Percentiles rank a stretch among this genome's conserved stretches.
Evolutionary conservation across 257 asterid species (phyloP).

Genomic region (Perilla frutescens): DNA sequence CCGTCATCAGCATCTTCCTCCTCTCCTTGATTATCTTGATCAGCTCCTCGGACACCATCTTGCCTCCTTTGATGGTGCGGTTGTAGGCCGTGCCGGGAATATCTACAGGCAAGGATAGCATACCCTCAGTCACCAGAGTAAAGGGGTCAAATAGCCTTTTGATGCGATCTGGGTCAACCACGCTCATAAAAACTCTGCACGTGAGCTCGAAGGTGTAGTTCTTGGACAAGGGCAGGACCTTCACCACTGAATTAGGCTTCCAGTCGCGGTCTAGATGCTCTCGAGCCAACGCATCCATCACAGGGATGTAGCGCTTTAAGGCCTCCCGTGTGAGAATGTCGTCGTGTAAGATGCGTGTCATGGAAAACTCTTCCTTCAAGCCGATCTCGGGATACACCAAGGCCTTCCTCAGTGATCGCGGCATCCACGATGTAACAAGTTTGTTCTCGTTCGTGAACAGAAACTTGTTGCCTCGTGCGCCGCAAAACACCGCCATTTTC

Average conservation of each 20-base stretch:
- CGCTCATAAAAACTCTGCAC: slow-evolving; percentile 44
- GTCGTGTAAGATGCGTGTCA: neutral
- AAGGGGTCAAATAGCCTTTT: slow-evolving; percentile 34
- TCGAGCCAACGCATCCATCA: slow-evolving; percentile 56
- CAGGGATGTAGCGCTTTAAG: neutral
- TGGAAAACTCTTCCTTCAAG: neutral
- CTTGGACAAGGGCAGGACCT: slow-evolving; percentile 46
- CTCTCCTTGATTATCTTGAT: slow-evolving; percentile 54
- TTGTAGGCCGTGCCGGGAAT: slow-evolving; percentile 24
- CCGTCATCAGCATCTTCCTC: slow-evolving; percentile 32
- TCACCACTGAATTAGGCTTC: slow-evolving; percentile 33
- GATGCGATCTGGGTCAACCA: slow-evolving; percentile 43
- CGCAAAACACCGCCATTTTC: slow-evolving; percentile 44
- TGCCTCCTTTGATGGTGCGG: slow-evolving; percentile 56
- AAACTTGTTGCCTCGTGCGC: no score
- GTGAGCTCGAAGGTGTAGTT: slow-evolving; percentile 42
- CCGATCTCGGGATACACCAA: slow-evolving; percentile 46
- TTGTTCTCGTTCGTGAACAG: slow-evolving; percentile 51
- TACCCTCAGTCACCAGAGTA: slow-evolving; percentile 52
- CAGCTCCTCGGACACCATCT: slow-evolving; percentile 53
- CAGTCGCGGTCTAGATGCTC: slow-evolving; percentile 46
- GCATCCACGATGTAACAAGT: slow-evolving; percentile 58
- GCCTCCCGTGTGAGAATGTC: neutral
- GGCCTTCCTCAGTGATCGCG: slow-evolving; percentile 52
- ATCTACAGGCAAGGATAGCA: slow-evolving; percentile 56